phyloP scores from a whole-genome alignment of 768 basidiomycete species.

The Rubroboletus satanas region DNA sequence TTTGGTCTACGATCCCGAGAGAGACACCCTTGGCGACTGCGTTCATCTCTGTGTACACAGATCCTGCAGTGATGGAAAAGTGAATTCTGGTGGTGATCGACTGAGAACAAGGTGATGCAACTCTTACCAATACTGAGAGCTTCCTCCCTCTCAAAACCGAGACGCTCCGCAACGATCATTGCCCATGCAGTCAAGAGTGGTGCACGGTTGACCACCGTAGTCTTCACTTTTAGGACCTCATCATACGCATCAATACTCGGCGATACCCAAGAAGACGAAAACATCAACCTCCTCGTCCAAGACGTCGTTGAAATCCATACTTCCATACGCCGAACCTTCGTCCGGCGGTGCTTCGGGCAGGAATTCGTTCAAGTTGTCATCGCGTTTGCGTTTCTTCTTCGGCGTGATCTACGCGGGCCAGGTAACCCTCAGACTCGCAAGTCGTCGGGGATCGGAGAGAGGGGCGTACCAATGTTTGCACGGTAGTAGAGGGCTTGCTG shows the following conservation, averaged over 20 bases:
- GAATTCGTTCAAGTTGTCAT: slow-evolving; percentile 51
- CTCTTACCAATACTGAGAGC: slow-evolving; percentile 84
- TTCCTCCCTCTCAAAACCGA: slow-evolving; percentile 86
- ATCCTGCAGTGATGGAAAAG: slow-evolving; percentile 47
- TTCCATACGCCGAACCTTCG: slow-evolving; percentile 48
- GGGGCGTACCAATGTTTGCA: slow-evolving; percentile 31
- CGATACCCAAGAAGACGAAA: background rate
- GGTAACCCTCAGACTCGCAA: background rate
- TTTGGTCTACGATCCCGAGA: slow-evolving; percentile 68
- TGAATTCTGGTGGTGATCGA: background rate
- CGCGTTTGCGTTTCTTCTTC: slow-evolving; percentile 48
- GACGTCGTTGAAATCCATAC: slow-evolving; percentile 69
- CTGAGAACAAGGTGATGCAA: background rate
- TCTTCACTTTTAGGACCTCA: slow-evolving; percentile 59
- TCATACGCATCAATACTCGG: slow-evolving; percentile 2
- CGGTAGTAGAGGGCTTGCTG: slow-evolving; percentile 17
- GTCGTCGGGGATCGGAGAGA: background rate
- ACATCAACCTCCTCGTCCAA: slow-evolving; percentile 63
- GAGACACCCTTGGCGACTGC: slow-evolving; percentile 81
- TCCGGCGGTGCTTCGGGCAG: slow-evolving; percentile 50
- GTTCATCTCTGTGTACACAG: slow-evolving; percentile 92
- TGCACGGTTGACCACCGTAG: slow-evolving; percentile 79
- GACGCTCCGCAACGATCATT: slow-evolving; percentile 74
- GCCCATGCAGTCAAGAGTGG: slow-evolving; percentile 96
- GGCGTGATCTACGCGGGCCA: slow-evolving; percentile 38